Evolutionary conservation across 1,284 basidiomycete genomes (phyloP).

Genomic region (Phylloporus sp.): DNA sequence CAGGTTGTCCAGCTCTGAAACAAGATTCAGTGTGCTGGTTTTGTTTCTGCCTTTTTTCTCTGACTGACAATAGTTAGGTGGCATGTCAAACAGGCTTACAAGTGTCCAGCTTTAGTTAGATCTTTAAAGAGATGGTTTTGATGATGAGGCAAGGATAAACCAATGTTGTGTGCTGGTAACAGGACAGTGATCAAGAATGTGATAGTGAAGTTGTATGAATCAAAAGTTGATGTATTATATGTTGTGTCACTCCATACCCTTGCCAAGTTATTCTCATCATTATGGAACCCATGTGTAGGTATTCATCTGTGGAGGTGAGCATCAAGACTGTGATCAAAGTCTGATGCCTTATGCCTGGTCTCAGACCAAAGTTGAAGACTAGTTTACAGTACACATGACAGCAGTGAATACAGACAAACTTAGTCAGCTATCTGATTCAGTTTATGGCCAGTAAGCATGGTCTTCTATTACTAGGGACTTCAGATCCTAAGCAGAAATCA

Average conservation of each 20-base stretch:
- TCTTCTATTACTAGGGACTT: not conserved
- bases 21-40: constrained; percentile 31
- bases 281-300: constrained; percentile 4
- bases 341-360: constrained; percentile 29
- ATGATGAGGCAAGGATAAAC: constrained; percentile 35
- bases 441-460: constrained; percentile 14
- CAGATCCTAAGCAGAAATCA: constrained; percentile 25
- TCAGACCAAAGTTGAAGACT: constrained; percentile 27
- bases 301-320: constrained; percentile 27
- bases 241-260: not conserved
- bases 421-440: constrained; percentile 18
- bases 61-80: constrained; percentile 19
- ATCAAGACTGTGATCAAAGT: constrained; percentile 21
- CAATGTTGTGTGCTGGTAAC: constrained; percentile 36
- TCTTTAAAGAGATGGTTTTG: constrained; percentile 45
- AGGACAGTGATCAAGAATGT: constrained; percentile 40
- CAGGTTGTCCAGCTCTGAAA: constrained; percentile 34
- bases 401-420: constrained; percentile 28
- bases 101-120: constrained; percentile 43
- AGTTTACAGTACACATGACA: constrained; percentile 37
- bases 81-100: constrained; percentile 44
- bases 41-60: not conserved
- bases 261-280: not conserved
- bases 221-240: constrained; percentile 38
- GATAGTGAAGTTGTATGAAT: constrained; percentile 33